Base-by-base conservation (phyloP, 1,284 basidiomycete genomes). In the Moesziomyces parantarcticus region DNA sequence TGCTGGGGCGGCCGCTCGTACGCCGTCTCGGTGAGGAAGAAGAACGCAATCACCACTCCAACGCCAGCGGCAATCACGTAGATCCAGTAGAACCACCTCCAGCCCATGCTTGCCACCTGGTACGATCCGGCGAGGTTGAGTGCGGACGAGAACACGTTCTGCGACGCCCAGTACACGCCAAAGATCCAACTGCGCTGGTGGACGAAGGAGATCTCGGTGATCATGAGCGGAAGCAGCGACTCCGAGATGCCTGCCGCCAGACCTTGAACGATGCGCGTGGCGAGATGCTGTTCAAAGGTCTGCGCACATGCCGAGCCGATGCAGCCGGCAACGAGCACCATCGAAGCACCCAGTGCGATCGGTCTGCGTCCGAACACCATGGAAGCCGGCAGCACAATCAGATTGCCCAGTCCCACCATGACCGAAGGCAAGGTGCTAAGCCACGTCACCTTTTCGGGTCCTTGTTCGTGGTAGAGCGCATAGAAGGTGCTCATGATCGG, bases 401-500 rank as follows among this genome's bases (percentile, higher is more conserved):
- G 18, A 22, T 49, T 49, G 20, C 47, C 47, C 9, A 49, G 34
- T 1, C 47, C 47, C 20, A 49, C 47, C 47, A 49, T 49, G 11
- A 49, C 47, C 32, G 47, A 49, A 39, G 47, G 47, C 47, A 49
- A 20, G 20, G 47, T 49, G 47, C 47, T 49, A 7, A 49, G 25
- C 47, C 32, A 49, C 7, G 47, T 49, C 29, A 49, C 47, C 34
- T 49, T 49, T 16, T 49, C 47, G 4, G 47, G 3, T 1, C 47
- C 47, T 34, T 49, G 34, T 22, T 49, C 34, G 34, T 49, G 47
- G 34, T 49, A 49, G 47, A 49, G 47, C 4, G 2, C 32, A 34
- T 49, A 49, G 32, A 49, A 49, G 32, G 47, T 49, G 47, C 47
- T 49, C 47, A 49, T 49, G 47, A 49, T 49, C 11, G 47, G 47